Evolutionary conservation across 2,329 filamentous ascomycete genomes (phyloP).

Genomic region (Mycogone perniciosa): DNA sequence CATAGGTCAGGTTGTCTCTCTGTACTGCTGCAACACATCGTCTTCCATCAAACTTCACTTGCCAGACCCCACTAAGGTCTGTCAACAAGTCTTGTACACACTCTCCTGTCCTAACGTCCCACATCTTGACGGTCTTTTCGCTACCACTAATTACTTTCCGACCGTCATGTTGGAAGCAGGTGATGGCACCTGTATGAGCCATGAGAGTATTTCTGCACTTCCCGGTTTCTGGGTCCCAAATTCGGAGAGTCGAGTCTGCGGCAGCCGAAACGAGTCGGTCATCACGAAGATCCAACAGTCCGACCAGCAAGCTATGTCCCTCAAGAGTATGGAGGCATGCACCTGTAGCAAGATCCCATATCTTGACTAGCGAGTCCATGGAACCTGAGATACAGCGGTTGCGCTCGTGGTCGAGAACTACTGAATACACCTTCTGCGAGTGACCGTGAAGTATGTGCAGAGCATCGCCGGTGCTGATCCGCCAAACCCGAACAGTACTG

Average conservation of each 20-base stretch:
- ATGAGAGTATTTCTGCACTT: slow-evolving; percentile 84
- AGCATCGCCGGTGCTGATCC: slow-evolving; percentile 88
- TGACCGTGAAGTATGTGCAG: slow-evolving; percentile 82
- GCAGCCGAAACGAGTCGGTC: slow-evolving; percentile 91
- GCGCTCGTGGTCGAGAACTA: slow-evolving; percentile 84
- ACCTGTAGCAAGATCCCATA: slow-evolving; percentile 90
- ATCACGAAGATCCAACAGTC: slow-evolving; percentile 80
- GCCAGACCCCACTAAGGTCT: slow-evolving; percentile 95
- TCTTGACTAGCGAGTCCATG: slow-evolving; percentile 97
- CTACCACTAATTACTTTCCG: slow-evolving; percentile 96
- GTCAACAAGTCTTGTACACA: slow-evolving; percentile 90
- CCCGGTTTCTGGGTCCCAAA: slow-evolving; percentile 93
- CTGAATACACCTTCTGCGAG: slow-evolving; percentile 90
- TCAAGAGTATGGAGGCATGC: slow-evolving; percentile 82
- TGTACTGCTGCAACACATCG: slow-evolving; percentile 96
- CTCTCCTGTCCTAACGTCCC: slow-evolving; percentile 88
- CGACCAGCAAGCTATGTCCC: slow-evolving; percentile 87
- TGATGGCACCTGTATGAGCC: slow-evolving; percentile 94
- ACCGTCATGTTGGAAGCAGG: slow-evolving; percentile 95
- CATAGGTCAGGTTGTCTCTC: slow-evolving; percentile 84
- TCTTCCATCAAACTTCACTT: slow-evolving; percentile 94
- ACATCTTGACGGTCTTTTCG: slow-evolving; percentile 96
- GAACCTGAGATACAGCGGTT: slow-evolving; percentile 96
- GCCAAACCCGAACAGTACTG: slow-evolving; percentile 91
- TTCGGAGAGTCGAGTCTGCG: slow-evolving; percentile 87